phyloP scores from a whole-genome alignment of 306 rosid species.

The Fragaria iinumae region DNA sequence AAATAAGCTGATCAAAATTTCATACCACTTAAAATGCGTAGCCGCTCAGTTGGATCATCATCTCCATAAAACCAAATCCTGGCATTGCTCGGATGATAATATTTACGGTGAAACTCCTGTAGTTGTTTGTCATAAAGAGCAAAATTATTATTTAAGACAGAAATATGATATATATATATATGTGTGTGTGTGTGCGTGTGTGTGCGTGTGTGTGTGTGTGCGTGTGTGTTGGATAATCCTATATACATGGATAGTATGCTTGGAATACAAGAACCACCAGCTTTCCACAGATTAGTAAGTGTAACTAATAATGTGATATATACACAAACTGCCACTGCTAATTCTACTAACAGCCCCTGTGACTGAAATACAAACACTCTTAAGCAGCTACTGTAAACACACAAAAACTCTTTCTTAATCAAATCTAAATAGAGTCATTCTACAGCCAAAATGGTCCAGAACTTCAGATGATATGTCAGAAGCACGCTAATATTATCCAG shows the following conservation, averaged over 20 bases:
- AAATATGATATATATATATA: neutral
- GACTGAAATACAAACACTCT: neutral
- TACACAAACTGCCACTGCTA: neutral
- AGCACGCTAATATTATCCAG: neutral
- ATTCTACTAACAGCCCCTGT: neutral
- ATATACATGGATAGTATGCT: neutral
- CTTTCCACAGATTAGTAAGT: no score
- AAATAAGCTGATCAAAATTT: constrained; percentile 6
- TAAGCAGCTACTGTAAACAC: neutral
- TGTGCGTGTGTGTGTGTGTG: no score
- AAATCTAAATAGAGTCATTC: neutral
- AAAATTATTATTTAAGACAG: neutral
- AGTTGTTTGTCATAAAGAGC: constrained; percentile 25
- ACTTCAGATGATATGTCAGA: neutral
- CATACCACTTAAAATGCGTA: constrained; percentile 78
- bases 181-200: no score
- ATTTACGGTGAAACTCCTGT: constrained; percentile 93
- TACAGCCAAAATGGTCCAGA: neutral
- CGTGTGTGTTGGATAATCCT: no score
- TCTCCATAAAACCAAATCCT: constrained; percentile 99
- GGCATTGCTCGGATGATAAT: constrained; percentile 93
- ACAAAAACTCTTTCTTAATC: neutral
- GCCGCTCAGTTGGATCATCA: constrained; percentile 90
- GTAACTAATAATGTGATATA: neutral
- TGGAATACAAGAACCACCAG: neutral